phyloP scores from a whole-genome alignment of 2,329 filamentous ascomycete genomes.

The Fusarium continuum region DNA sequence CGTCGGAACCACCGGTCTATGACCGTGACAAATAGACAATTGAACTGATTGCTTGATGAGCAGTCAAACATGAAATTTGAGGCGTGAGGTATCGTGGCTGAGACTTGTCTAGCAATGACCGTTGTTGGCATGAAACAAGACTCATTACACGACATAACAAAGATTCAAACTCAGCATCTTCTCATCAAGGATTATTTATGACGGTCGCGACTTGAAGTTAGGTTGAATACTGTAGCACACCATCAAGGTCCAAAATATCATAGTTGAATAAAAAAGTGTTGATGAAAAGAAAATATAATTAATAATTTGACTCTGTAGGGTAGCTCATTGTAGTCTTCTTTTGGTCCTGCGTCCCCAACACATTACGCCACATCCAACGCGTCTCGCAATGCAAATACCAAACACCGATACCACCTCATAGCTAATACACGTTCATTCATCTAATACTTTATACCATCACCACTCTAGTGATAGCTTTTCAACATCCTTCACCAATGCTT shows the following conservation, averaged over 20 bases:
- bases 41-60: too few relatives aligned
- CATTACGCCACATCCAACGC: not conserved
- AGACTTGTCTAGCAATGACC: too few relatives aligned
- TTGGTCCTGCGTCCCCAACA: not conserved
- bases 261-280: too few relatives aligned
- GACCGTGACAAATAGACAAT: not conserved
- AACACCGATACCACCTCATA: not conserved
- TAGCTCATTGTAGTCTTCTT: not conserved
- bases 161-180: too few relatives aligned
- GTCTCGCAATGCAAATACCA: constrained; percentile 9
- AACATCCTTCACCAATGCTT: constrained; percentile 43
- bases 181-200: too few relatives aligned
- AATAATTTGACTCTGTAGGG: not conserved
- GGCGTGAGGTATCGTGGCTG: too few relatives aligned
- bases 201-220: too few relatives aligned
- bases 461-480: constrained; percentile 48
- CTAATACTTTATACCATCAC: constrained; percentile 37
- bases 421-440: not conserved
- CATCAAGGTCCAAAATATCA: too few relatives aligned
- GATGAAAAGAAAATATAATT: not conserved
- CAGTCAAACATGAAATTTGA: too few relatives aligned
- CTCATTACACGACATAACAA: too few relatives aligned
- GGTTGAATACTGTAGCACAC: too few relatives aligned
- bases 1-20: constrained; percentile 7
- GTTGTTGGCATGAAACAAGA: too few relatives aligned